phyloP scores from a whole-genome alignment of 106 monocot species.

The Dactylorhiza incarnata region DNA sequence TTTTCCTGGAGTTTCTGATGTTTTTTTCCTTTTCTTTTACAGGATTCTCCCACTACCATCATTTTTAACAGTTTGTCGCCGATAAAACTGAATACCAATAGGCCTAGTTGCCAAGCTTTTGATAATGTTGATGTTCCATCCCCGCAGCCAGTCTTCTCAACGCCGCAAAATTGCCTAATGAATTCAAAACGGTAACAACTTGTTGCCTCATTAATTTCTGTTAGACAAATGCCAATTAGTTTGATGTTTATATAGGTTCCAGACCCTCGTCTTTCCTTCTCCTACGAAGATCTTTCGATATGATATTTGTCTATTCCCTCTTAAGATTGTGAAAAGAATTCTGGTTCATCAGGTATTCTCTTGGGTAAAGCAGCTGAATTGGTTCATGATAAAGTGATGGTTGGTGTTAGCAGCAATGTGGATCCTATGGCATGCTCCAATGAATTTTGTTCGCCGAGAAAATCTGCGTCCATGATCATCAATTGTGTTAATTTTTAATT shows the following conservation, averaged over 20 bases:
- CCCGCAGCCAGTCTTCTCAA: conserved; percentile 38
- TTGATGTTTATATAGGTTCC: conserved; percentile 18
- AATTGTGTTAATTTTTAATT: no score
- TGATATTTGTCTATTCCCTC: conserved; percentile 25
- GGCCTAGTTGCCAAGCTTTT: conserved; percentile 10
- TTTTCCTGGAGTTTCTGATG: neutral
- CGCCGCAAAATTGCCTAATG: conserved; percentile 26
- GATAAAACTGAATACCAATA: conserved; percentile 16
- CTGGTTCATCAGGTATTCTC: conserved; percentile 19
- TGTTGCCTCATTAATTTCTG: neutral
- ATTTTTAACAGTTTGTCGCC: conserved; percentile 38
- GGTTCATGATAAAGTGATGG: neutral
- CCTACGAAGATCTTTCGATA: conserved; percentile 1
- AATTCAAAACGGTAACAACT: conserved; percentile 19
- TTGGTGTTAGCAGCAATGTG: neutral
- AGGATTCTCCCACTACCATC: conserved; percentile 43
- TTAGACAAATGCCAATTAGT: neutral
- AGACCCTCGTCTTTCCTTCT: neutral
- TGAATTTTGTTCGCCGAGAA: neutral
- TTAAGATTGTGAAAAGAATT: conserved; percentile 19
- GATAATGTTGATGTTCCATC: conserved; percentile 30
- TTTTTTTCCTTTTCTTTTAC: conserved; percentile 2
- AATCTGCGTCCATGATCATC: neutral
- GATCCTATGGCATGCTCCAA: conserved; percentile 7
- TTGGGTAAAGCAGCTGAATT: conserved; percentile 7